Percentiles rank a stretch among this genome's conserved stretches.
These are phyloP conservation scores for Fusarium sp. DNA, from an alignment of 2,329 filamentous ascomycete species.

Conservation along the genomic window DNA sequence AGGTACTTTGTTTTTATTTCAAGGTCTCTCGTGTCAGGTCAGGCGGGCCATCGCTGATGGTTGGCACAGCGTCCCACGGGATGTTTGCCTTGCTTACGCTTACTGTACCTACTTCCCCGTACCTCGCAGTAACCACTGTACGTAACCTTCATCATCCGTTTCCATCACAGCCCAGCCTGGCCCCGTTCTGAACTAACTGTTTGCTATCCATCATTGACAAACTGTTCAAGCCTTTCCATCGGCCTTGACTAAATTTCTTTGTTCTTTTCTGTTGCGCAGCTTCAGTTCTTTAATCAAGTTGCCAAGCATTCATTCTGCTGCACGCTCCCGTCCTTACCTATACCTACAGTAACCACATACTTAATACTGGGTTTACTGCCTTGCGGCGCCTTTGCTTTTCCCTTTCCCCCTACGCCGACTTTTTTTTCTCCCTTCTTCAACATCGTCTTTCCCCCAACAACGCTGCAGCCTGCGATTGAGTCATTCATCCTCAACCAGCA, in stretches of 20 bases:
- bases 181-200: constrained; percentile 34
- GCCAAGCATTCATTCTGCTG: constrained; percentile 28
- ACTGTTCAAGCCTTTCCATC: constrained; percentile 21
- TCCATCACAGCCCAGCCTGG: constrained; percentile 28
- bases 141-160: constrained; percentile 33
- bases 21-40: constrained; percentile 3
- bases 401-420: constrained; percentile 41
- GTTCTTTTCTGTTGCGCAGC: constrained; percentile 25
- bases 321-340: constrained; percentile 27
- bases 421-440: constrained; percentile 45
- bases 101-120: constrained; percentile 17
- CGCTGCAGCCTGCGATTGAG: constrained; percentile 39
- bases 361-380: constrained; percentile 34
- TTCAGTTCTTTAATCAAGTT: constrained; percentile 26
- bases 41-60: constrained; percentile 38
- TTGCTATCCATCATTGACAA: constrained; percentile 38
- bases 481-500: constrained; percentile 42
- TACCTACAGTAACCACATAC: constrained; percentile 10
- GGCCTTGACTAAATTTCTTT: constrained; percentile 29
- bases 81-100: constrained; percentile 28
- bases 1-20: not conserved
- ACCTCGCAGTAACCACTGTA: not conserved
- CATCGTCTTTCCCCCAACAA: constrained; percentile 41
- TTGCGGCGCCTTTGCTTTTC: constrained; percentile 41
- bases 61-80: not conserved